Base-by-base conservation (phyloP, 208 protist genomes). In the Trypanosoma lewisi region DNA sequence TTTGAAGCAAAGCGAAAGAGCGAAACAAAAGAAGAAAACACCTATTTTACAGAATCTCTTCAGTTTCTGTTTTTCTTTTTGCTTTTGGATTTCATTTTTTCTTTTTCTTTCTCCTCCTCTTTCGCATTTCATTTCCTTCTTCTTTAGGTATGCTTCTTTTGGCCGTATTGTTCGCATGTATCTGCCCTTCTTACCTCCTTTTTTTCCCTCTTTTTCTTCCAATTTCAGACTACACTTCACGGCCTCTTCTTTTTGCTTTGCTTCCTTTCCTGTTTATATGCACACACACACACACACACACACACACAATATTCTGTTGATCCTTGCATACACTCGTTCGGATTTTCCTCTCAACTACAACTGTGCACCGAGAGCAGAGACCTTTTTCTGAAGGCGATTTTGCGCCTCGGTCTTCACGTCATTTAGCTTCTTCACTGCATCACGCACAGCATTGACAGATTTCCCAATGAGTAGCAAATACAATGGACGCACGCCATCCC, bases 401-500 rank as follows among this genome's bases (percentile, higher is more conserved):
- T 80, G 34, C 41, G 81, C 67, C 70, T 92, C 84, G 23, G 63
- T 69, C 60, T 83, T 90, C 30, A 56, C 67, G 30, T 85, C 82
- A 53, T 95, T 74, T 31, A 95, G 75, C 44, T 82, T 81, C 42
- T 64, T 70, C 23, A 73, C 75, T 11, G 83, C 82, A 16, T 73
- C 75, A 16, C 80, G 89, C 55, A 95, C 85, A 11, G 81, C 70
- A 16, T 90, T 83, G 33, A 76, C 74, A 1, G 82, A 84, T 51
- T 80, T 77, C 1, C 85, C 89, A 49, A 90, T 79, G 23, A 95
- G 74, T 4, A 91, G 66, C 23, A 95, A 51, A 58, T 93, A 93
- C n/a, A 95, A 70, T 34, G 85, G 83, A 42, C 73, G 59, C 58
- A 93, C 83, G 0, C 84, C 82, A 19, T 95, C 89, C 67, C 87